Evolutionary conservation across 352 stramenopile species (phyloP).

Genomic region (Pythium diclinum): DNA sequence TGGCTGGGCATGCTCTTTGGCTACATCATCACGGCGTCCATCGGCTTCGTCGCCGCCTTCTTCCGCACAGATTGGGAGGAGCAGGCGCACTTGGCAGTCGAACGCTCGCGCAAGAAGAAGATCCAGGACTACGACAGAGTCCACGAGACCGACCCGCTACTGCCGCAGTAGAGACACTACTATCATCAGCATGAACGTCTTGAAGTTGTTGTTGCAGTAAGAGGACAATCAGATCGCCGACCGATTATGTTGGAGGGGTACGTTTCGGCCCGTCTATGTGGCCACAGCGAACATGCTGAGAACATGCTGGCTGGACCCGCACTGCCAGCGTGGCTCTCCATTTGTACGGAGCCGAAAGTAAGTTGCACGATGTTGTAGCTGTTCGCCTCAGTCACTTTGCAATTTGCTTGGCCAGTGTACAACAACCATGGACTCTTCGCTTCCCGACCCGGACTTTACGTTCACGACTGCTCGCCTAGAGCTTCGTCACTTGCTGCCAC

Average conservation of each 20-base stretch:
- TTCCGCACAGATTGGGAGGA: slow-evolving; percentile 58
- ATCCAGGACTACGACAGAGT: background rate
- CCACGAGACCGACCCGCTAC: slow-evolving; percentile 23
- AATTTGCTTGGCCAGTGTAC: background rate
- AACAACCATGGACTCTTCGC: background rate
- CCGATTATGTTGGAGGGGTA: background rate
- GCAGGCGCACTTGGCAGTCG: slow-evolving; percentile 47
- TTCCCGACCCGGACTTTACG: slow-evolving; percentile 10
- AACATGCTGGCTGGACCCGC: background rate
- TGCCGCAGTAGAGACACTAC: slow-evolving; percentile 1
- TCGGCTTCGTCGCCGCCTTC: slow-evolving; percentile 62
- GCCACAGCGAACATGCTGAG: background rate
- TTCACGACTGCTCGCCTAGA: slow-evolving; percentile 17
- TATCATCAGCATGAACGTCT: background rate
- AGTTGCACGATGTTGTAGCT: background rate
- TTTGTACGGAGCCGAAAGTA: no score
- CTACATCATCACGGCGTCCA: slow-evolving; percentile 70
- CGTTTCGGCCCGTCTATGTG: background rate
- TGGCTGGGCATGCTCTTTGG: slow-evolving; percentile 71
- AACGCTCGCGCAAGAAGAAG: slow-evolving; percentile 38
- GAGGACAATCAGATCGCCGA: no score
- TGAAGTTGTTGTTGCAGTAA: no score
- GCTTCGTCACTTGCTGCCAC: slow-evolving; percentile 21
- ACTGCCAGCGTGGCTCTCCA: background rate
- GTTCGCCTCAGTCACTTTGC: background rate